A percentile compares a stretch with the other conserved stretches of the same genome.
Conservation (phyloP, 2,329 filamentous ascomycete genomes). For the Fusarium cyanostomum region DNA sequence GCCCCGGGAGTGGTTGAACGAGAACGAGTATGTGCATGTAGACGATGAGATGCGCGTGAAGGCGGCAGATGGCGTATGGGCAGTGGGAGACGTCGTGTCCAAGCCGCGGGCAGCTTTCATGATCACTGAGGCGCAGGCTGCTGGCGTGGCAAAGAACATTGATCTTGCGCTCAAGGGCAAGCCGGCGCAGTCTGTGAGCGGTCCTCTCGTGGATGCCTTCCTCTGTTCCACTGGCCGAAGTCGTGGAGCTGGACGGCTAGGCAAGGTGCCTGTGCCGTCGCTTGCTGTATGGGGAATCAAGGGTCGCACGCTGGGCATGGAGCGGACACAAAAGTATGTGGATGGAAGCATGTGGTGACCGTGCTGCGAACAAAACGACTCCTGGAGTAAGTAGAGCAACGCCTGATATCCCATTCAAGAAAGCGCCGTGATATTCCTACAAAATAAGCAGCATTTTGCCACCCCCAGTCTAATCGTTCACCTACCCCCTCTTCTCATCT, state of each 20-base stretch:
- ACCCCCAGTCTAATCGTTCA: slow-evolving; percentile 17
- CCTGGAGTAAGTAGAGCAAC: slow-evolving; percentile 21
- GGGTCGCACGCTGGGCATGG: slow-evolving; percentile 59
- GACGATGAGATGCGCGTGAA: slow-evolving; percentile 62
- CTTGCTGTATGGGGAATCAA: slow-evolving; percentile 62
- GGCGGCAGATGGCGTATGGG: slow-evolving; percentile 59
- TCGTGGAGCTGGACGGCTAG: slow-evolving; percentile 60
- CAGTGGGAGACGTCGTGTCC: slow-evolving; percentile 62
- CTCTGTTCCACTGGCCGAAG: slow-evolving; percentile 60
- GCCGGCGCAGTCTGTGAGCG: slow-evolving; percentile 55
- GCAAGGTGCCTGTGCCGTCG: slow-evolving; percentile 59
- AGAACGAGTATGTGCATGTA: slow-evolving; percentile 56
- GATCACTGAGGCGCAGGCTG: slow-evolving; percentile 66
- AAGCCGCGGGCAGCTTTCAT: slow-evolving; percentile 66
- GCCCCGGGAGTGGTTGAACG: slow-evolving; percentile 54
- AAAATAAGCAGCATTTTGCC: slow-evolving; percentile 30
- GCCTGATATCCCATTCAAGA: slow-evolving; percentile 40
- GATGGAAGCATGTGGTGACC: slow-evolving; percentile 56
- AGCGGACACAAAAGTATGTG: slow-evolving; percentile 56
- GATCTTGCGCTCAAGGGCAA: slow-evolving; percentile 58
- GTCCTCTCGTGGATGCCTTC: slow-evolving; percentile 59
- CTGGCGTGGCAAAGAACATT: slow-evolving; percentile 63
- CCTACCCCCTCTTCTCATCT: slow-evolving; percentile 75
- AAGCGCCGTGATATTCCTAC: slow-evolving; percentile 43
- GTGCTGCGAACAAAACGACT: not conserved